Base-by-base conservation (phyloP, 495 filamentous ascomycete genomes). In the Copromyces sp. region DNA sequence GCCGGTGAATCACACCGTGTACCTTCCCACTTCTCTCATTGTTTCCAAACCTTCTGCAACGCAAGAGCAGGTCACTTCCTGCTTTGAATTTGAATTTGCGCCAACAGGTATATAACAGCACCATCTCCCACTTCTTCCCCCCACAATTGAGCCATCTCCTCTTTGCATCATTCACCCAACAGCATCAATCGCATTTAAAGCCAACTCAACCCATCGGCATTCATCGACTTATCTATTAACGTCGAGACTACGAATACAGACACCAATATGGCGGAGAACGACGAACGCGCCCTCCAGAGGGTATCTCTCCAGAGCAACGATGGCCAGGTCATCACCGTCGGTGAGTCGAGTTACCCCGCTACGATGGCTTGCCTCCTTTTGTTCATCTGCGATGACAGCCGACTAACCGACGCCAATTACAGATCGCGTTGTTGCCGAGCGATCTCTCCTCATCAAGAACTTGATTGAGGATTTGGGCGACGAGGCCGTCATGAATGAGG, bases 361-460 rank as follows among this genome's bases (percentile, higher is more conserved):
- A 75, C 73, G 1, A 12, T 32, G 9, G 20, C 42, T 9, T 40
- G 32, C 16, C 39, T 42, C n/a, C 40, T 68, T 20, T 59, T 20
- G 9, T 29, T 29, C 24, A 20, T 14, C 20, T 68, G 5, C 11
- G 47, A 29, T 14, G 5, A 9, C 47, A 40, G 44, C 70, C 74
- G 45, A 73, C 71, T 39, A 69, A 75, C 39, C 45, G 2, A 0
- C 9, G 59, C 40, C 11, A 65, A 65, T 35, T 12, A 35, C 61
- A 80, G 95, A 96, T 70, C 92, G 93, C 74, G 84, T 87, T 38
- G 91, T 97, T 69, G 94, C 93, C 68, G 94, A 97, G 84, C 92
- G 94, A 68, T 97, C 94, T 8, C 87, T 98, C 71, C 87, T 99
- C 29, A 95, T 99, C 87, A 97, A 97, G 88, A 95, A 98, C 86